Base-by-base conservation (phyloP, 352 stramenopile genomes). In the Aphanomyces cochlioides region DNA sequence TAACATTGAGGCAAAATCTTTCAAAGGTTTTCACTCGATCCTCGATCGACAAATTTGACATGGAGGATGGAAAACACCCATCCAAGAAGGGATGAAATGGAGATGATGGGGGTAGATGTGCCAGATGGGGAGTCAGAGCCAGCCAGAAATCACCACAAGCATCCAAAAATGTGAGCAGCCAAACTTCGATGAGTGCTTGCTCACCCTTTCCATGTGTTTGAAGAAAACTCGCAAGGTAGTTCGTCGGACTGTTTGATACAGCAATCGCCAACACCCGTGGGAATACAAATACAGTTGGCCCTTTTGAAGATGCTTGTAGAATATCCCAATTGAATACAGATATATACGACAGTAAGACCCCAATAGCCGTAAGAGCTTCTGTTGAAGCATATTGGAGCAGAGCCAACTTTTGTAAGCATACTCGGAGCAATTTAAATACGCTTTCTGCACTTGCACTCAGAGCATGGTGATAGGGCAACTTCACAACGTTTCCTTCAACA, bases 341-440 rank as follows among this genome's bases (percentile, higher is more conserved):
- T 13, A 36, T 47, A 34, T 61, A 41, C 19, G 64, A 19, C 7
- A 70, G 40, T 12, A 70, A 13, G 3, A 54, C 64, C 8, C 50
- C 64, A 15, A 70, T 12, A 7, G 47, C 47, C 1, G 47, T 56
- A 5, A 70, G 36, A 0, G 34, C 64, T 15, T 13, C 28, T 19
- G 48, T 41, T 58, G 64, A 53, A 15, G 53, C 36, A 12, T 15
- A 56, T 36, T 45, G 17, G 5, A 50, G 64, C 4, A 70, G 47
- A n/a, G 40, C 64, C 12, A 70, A 56, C 64, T 61, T 70, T 63
- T 70, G 64, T 37, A 70, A 39, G 28, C 19, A 28, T 3, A 47
- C 15, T 15, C 64, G 64, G 7, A 70, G 54, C 1, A 47, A 8
- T 37, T 70, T 70, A 37, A 63, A 17, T 7, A 70, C 21, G 21